Percentiles rank a stretch among this genome's conserved stretches.
These are phyloP conservation scores for Diaporthe velutina DNA, from an alignment of 2,329 filamentous ascomycete species.

Conservation along the genomic window DNA sequence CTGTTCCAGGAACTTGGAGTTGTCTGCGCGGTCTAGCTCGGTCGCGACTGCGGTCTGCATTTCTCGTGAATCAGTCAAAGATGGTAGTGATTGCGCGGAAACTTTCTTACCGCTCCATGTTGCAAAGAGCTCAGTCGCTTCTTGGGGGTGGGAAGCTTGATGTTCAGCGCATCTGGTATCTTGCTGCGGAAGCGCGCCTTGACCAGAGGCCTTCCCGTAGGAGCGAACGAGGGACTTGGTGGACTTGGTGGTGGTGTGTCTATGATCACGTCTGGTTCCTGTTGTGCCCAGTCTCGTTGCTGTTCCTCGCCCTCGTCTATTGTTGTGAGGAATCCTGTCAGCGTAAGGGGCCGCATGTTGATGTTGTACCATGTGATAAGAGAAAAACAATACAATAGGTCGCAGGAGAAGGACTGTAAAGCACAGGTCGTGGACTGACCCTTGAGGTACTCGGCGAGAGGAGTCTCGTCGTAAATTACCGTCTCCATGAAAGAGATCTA, in stretches of 20 bases:
- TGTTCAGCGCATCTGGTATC: slow-evolving; percentile 57
- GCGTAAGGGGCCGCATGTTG: slow-evolving; percentile 38
- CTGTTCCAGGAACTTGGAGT: slow-evolving; percentile 87
- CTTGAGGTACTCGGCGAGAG: slow-evolving; percentile 90
- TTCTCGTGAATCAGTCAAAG: slow-evolving; percentile 23
- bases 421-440: slow-evolving; percentile 64
- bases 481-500: slow-evolving; percentile 77
- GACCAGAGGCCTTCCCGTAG: slow-evolving; percentile 67
- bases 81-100: slow-evolving; percentile 1
- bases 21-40: slow-evolving; percentile 81
- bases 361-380: slow-evolving; percentile 20
- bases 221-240: slow-evolving; percentile 67
- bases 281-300: slow-evolving; percentile 61
- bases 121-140: slow-evolving; percentile 39
- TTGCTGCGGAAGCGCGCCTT: slow-evolving; percentile 66
- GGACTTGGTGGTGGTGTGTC: slow-evolving; percentile 59
- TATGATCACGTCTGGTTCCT: slow-evolving; percentile 52
- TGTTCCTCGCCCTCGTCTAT: slow-evolving; percentile 65
- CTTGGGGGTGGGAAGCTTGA: slow-evolving; percentile 57
- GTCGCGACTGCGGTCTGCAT: slow-evolving; percentile 77
- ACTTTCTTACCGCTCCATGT: slow-evolving; percentile 53
- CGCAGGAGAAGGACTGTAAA: slow-evolving; percentile 5
- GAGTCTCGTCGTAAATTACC: slow-evolving; percentile 87
- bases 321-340: slow-evolving; percentile 41
- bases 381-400: slow-evolving; percentile 22